Conservation (phyloP, 306 rosid genomes). For the Fragaria ananassa region DNA sequence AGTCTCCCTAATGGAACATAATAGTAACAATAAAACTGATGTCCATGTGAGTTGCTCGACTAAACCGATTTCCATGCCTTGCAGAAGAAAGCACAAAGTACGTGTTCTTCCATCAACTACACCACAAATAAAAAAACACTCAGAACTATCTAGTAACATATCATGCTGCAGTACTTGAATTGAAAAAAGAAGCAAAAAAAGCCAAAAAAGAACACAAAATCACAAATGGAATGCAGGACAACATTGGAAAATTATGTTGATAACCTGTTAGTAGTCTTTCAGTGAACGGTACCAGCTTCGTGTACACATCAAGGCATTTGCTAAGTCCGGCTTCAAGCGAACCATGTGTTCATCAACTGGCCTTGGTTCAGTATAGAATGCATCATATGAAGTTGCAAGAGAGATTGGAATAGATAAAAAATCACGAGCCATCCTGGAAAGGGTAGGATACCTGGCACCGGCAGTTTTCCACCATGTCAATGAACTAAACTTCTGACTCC, state of each 20-base stretch:
- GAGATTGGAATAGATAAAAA: slow-evolving; percentile 17
- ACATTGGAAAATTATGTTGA: background rate
- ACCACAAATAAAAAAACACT: background rate
- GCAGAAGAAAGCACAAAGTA: background rate
- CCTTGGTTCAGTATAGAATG: slow-evolving; percentile 15
- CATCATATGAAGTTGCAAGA: slow-evolving; percentile 1
- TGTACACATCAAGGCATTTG: slow-evolving; percentile 15
- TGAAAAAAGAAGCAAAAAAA: background rate
- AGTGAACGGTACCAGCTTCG: slow-evolving; percentile 9
- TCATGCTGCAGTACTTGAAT: background rate
- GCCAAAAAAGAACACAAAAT: no score
- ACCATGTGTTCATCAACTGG: background rate
- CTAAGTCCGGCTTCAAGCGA: background rate
- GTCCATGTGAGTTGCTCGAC: background rate
- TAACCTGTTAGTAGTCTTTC: slow-evolving; percentile 2
- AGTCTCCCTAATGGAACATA: background rate
- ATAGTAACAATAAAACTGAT: background rate
- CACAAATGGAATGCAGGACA: background rate
- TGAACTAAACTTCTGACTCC: slow-evolving; percentile 4
- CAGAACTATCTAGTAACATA: background rate
- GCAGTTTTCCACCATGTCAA: slow-evolving; percentile 22
- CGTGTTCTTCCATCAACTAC: background rate
- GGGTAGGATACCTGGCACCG: slow-evolving; percentile 7
- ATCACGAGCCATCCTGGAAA: slow-evolving; percentile 19
- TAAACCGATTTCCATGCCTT: background rate